A percentile compares a stretch with the other conserved stretches of the same genome.
Conservation (phyloP, 805 yeast genomes). For the Cyberlindnera sargentensis region DNA sequence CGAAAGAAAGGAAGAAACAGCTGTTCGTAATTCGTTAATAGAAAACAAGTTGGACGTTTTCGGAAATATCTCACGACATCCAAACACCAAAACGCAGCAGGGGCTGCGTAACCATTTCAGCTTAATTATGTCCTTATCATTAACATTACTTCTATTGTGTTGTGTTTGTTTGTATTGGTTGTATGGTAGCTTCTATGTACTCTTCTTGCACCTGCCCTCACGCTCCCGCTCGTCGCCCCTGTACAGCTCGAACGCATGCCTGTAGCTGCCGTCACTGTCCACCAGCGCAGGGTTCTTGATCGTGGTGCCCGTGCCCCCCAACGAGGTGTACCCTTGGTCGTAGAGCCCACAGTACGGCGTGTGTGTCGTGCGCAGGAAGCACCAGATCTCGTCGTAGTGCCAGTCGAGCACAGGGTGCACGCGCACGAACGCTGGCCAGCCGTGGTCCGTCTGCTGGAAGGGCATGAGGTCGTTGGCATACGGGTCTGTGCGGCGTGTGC, state of each 20-base stretch:
- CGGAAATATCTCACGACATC: no score
- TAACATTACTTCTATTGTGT: no score
- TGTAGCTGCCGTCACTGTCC: slow-evolving; percentile 25
- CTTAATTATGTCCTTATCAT: no score
- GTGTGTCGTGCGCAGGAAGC: slow-evolving; percentile 53
- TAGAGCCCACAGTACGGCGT: slow-evolving; percentile 71
- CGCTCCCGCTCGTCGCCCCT: slow-evolving; percentile 61
- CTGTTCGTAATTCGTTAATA: no score
- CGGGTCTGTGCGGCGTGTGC: slow-evolving; percentile 86
- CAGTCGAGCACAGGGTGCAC: slow-evolving; percentile 87
- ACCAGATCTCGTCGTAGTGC: slow-evolving; percentile 83
- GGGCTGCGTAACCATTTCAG: no score
- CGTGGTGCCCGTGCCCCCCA: slow-evolving; percentile 76
- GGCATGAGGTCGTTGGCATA: slow-evolving; percentile 52
- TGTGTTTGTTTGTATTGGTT: not conserved
- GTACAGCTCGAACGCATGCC: slow-evolving; percentile 52
- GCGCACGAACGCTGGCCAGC: slow-evolving; percentile 86
- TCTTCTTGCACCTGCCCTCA: slow-evolving; percentile 25
- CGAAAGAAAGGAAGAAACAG: no score
- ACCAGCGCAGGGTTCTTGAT: slow-evolving; percentile 58
- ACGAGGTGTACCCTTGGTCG: slow-evolving; percentile 79
- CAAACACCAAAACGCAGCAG: no score
- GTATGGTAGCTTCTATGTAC: not conserved
- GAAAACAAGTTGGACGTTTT: no score
- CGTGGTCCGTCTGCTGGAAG: slow-evolving; percentile 73